These are phyloP conservation scores for Colletotrichum acutatum DNA, from an alignment of 2,329 filamentous ascomycete genomes.

Conservation along the genomic window DNA sequence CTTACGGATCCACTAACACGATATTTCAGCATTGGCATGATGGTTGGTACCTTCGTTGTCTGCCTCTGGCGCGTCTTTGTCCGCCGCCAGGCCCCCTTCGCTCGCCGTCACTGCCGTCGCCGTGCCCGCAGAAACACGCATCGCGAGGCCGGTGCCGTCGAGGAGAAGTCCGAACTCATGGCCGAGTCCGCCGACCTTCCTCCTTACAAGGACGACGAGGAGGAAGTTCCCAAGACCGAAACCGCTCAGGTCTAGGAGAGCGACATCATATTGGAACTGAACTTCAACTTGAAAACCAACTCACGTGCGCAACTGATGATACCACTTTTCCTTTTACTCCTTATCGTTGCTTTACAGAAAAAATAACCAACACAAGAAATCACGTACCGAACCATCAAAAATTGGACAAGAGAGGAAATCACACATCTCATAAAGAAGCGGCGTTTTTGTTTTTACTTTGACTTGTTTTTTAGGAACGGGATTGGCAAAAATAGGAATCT, in stretches of 20 bases:
- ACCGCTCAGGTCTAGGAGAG: conserved; percentile 15
- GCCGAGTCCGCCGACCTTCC: conserved; percentile 46
- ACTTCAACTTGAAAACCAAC: conserved; percentile 6
- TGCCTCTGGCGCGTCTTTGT: conserved; percentile 65
- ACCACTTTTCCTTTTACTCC: conserved; percentile 24
- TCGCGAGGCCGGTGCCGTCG: conserved; percentile 50
- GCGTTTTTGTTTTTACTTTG: conserved; percentile 9
- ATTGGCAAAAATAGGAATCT: conserved; percentile 1
- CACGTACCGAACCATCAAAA: neutral
- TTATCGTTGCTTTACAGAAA: conserved; percentile 10
- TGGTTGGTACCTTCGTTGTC: conserved; percentile 70
- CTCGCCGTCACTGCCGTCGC: conserved; percentile 44
- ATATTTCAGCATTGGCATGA: conserved; percentile 67
- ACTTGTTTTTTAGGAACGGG: neutral
- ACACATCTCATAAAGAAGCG: conserved; percentile 26
- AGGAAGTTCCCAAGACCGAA: conserved; percentile 19
- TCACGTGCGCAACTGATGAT: conserved; percentile 26
- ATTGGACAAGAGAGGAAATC: conserved; percentile 33
- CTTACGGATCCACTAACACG: conserved; percentile 42
- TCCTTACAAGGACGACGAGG: conserved; percentile 42
- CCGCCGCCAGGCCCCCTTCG: conserved; percentile 52
- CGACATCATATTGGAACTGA: neutral
- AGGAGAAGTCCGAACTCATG: conserved; percentile 65
- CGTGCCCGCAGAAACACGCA: conserved; percentile 49
- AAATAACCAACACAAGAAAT: neutral